Base-by-base conservation (phyloP, 805 yeast genomes). In the Suhomyces sp. region DNA sequence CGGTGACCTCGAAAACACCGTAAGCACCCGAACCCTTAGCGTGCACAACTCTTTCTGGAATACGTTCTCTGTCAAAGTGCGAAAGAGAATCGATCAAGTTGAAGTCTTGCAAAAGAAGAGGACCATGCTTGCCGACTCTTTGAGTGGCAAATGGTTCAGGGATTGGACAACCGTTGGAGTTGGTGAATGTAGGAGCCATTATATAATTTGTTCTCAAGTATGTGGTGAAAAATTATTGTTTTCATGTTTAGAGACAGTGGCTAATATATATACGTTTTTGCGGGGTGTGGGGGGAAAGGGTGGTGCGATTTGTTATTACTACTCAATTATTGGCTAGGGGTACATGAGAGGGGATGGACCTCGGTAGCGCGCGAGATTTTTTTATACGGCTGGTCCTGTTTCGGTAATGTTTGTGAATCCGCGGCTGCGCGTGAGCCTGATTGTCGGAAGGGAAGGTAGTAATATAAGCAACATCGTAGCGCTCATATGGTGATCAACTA, bases 101-200 rank as follows among this genome's bases (percentile, higher is more conserved):
- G 63, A 74, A 72, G 65, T 83, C 88, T 65, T 82, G 86, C 45
- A 83, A 60, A 48, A 83, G 70, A 47, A 82, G 67, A 9, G 86
- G 87, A 21, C 88, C 88, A 44, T 68, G 76, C 9, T 76, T 76
- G 57, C 85, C 83, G 33, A 83, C 72, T 55, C 77, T 68, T 61
- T 78, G 79, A 7, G 84, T 65, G 40, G 83, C 82, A 55, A 76
- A 77, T 22, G 87, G 86, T 61, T 86, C 87, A 33, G 85, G 81
- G 50, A 86, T 79, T n/a, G 94, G 93, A 61, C 80, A 77, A 47
- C 96, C 96, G 64, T 82, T 84, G 46, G 90, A 79, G 52, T 87
- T 87, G 2, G 93, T 85, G 64, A 77, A 85, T 22, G 75, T 76
- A 49, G 90, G 87, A 59, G 85, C 76, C 78, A 75, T 75, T 27